Base-by-base conservation (phyloP, 2,329 filamentous ascomycete species). In the Balansia obtecta region DNA sequence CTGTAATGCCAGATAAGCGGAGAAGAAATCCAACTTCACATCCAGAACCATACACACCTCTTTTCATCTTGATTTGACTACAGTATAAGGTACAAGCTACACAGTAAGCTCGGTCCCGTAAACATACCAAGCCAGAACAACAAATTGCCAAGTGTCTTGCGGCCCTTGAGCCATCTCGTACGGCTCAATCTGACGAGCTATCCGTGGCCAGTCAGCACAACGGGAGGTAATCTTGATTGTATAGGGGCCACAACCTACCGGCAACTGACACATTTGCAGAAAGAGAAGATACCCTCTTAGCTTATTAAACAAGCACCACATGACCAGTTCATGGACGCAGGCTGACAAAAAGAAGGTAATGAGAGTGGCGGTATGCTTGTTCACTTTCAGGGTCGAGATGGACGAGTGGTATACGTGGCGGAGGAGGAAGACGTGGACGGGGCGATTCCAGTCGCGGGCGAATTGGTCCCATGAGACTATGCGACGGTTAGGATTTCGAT, bases 71-170 rank as follows among this genome's bases (percentile, higher is more conserved):
- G 10, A 1, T 27, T 18, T 37, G 39, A 15, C 57, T 58, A 82
- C 32, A 82, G 61, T 41, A 82, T 75, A 50, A 82, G 60, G 56
- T 82, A 82, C 48, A 82, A 59, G 51, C 77, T 81, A 57, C 77
- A 81, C 22, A 82, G 60, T 39, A 87, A 63, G 64, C 83, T 87
- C 1, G 86, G 86, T 0, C 84, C 85, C 2, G 84, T 84, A 52
- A 87, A 86, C n/a, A 90, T 75, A 0, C 86, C 85, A 40, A 86
- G 60, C 86, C 86, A 91, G 58, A 90, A 90, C 3, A 88, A 72
- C 8, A 86, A 63, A 60, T 91, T 90, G 0, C 85, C 86, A 18
- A 89, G 58, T 1, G 79, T 76, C 57, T 77, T 72, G 57, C 74
- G 71, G 22, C 77, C 77, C 56, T 76, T 79, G 61, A 89, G 68